Base-by-base conservation (phyloP, 1,284 basidiomycete species). In the Melampsora abietis-canadensis region DNA sequence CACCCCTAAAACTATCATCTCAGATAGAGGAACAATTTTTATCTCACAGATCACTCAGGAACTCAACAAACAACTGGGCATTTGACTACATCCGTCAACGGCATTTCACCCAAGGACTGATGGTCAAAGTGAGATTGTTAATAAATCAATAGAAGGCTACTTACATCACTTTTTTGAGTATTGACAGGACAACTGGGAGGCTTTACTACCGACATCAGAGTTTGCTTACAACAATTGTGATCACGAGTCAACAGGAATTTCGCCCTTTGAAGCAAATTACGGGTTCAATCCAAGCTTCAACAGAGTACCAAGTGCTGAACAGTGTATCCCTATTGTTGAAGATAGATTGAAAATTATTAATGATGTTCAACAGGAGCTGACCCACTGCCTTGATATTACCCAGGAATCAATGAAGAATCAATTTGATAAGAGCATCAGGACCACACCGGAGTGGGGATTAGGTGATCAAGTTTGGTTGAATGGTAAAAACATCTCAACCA, bases 111-210 rank as follows among this genome's bases (percentile, higher is more conserved):
- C 60, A 2, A 2, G 60, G 17, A 62, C 60, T 6, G 12, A 62
- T 34, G 60, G 27, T 7, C 60, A 62, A 10, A 37, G 17, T 3
- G 12, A 62, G 15, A 62, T 62, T 31, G 60, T 27, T 2, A 62
- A 34, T 14, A 62, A 61, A 37, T n/a, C 21, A 17, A 37, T 61
- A 2, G 21, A 61, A n/a, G 21, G 30, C 6, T 61, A 61, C 21
- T 40, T 62, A 3, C 60, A 14, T 0, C 27, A 62, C 14, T 62
- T 62, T 31, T 27, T 62, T 2, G 12, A 14, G 6, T 62, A 31
- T 30, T 2, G 70, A 3, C 74, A 77, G 47, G 65, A 77, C 24
- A 67, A 79, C 60, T 62, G 27, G 60, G 60, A n/a, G 6, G n/a
- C 7, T 0, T 30, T 62, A 2, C 14, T 62, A 3, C 17, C 60